Conservation (phyloP, 495 filamentous ascomycete genomes). For the Aspergillus homomorphus region DNA sequence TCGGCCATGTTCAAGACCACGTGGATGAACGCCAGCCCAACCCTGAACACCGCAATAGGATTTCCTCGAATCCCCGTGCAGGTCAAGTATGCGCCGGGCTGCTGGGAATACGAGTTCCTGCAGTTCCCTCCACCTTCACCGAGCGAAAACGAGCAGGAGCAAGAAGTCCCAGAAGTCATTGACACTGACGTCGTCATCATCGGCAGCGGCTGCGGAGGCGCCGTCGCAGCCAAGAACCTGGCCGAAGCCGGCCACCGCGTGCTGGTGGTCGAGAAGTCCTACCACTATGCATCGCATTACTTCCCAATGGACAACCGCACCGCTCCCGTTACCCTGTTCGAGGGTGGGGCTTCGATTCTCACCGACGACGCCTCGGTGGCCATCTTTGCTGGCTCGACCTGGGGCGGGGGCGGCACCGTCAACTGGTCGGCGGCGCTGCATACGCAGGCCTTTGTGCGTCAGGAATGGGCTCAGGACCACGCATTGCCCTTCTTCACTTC, state of each 20-base stretch:
- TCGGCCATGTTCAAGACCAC: conserved; percentile 50
- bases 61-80: conserved; percentile 60
- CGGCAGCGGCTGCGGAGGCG: conserved; percentile 83
- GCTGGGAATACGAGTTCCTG: conserved; percentile 49
- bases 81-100: conserved; percentile 56
- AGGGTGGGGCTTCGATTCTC: conserved; percentile 49
- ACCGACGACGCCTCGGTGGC: conserved; percentile 61
- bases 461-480: conserved; percentile 69
- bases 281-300: conserved; percentile 66
- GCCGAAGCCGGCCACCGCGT: conserved; percentile 72
- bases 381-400: conserved; percentile 66
- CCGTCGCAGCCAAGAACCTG: conserved; percentile 74
- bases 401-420: conserved; percentile 83
- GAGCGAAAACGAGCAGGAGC: conserved; percentile 11
- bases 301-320: conserved; percentile 66
- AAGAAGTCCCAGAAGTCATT: conserved; percentile 53
- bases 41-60: conserved; percentile 54
- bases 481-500: conserved; percentile 75
- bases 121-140: conserved; percentile 40
- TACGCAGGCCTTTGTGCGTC: conserved; percentile 75
- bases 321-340: conserved; percentile 60
- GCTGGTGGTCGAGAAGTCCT: conserved; percentile 78
- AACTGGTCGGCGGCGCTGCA: conserved; percentile 86
- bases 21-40: conserved; percentile 60
- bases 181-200: conserved; percentile 82